Evolutionary conservation across 2,329 filamentous ascomycete genomes (phyloP), one percentile per base, ranked within the genome.

Genomic region (Trichoderma lentiforme): DNA sequence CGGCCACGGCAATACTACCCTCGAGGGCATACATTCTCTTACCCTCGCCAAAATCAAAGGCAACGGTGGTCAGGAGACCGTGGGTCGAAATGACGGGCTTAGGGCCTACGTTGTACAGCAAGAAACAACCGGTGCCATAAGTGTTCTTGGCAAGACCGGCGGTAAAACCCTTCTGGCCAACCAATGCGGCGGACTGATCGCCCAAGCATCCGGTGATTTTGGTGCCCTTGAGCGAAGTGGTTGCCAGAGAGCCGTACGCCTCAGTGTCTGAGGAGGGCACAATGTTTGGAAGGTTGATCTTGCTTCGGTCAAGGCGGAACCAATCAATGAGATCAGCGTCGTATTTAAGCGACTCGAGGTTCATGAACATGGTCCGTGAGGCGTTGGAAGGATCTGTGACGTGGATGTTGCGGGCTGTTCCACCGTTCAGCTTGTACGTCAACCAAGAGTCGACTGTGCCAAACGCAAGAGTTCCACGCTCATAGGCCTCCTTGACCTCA

Each of bases 301-400:
- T 94, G 61, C 84, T 87, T 70, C 84, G 83, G 79, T 95, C 91
- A 57, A 95, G 82, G 56, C 88, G 86, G 83, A 95, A 95, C 84
- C 94, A 95, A 61, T 91, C 86, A 34, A 95, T 83, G 63, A 95
- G 86, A 66, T 87, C 86, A 62, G 92, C 87, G 77, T 93, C 92
- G 80, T 95, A 96, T 76, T 93, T 82, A 58, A 94, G 84, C 1
- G 88, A 93, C 77, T 92, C 86, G 36, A 95, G 86, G 80, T 95
- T 93, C 90, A 95, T 93, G 81, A 96, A 94, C 93, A 95, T 94
- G 57, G 93, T 95, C 75, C 93, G 86, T 3, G 91, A 93, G n/a
- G 93, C 93, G 79, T 96, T 96, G 72, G 92, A 92, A 6, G 91
- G 88, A 77, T 96, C 93, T 1, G 93, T 94, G 72, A 95, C 92